Base-by-base conservation (phyloP, 106 monocot genomes). In the Cymbidium sinense region DNA sequence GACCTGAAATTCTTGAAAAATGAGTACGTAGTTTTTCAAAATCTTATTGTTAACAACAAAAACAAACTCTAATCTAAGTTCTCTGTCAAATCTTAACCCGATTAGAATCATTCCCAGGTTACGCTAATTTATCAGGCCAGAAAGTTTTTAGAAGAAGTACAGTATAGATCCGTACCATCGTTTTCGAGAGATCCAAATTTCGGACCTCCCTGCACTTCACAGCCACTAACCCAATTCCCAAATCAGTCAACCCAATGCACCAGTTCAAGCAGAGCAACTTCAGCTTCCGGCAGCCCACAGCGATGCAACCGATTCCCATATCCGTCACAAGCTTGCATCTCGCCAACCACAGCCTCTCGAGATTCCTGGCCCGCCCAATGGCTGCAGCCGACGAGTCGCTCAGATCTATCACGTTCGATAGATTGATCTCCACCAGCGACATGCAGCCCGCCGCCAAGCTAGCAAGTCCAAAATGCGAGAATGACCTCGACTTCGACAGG, bases 221-320 rank as follows among this genome's bases (percentile, higher is more conserved):
- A 10, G 92, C 91, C 20, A 95, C 78, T 15, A 95, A 36, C 27
- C 78, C 84, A 4, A 95, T 75, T 61, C 90, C 89, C 35, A 90
- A 74, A 88, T 95, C 92, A 8, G 89, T 82, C 34, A 95, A 77
- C 21, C 86, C 85, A 11, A 90, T 34, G 79, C 95, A 95, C 83
- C 86, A 85, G 25, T 84, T 92, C 81, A 95, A 82, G 44, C 79
- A 81, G 75, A 95, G 83, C 44, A 64, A 20, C 76, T 67, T 82
- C 70, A 95, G 73, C 50, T 80, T 80, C 11, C 79, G 50, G 77
- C 95, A 95, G 13, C 92, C 95, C 10, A 92, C 92, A 11, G 95
- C 95, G 64, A 95, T 79, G 79, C 88, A 86, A 9, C 83, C 89
- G 65, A 95, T 78, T 71, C 95, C 95, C 50, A 89, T 74, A 50